Conservation (phyloP, 768 basidiomycete genomes). For the Phlegmacium glaucopus region DNA sequence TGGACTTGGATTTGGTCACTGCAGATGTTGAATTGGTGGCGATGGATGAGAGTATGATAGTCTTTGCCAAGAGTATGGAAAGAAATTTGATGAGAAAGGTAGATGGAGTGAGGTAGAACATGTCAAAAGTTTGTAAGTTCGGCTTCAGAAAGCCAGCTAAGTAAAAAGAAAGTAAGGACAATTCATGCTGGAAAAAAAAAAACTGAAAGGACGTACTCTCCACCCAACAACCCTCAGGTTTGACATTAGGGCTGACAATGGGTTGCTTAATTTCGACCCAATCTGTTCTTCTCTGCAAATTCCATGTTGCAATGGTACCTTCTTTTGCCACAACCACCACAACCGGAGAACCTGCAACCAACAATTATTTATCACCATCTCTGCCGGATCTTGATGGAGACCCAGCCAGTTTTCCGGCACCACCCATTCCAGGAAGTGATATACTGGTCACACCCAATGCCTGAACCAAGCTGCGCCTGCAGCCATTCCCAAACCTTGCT, state of each 20-base stretch:
- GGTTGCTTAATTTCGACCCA: constrained; percentile 51
- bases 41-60: constrained; percentile 74
- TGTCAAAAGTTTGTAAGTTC: constrained; percentile 66
- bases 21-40: constrained; percentile 55
- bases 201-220: constrained; percentile 18
- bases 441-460: constrained; percentile 49
- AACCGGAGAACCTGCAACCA: neutral
- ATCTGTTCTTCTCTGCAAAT: constrained; percentile 45
- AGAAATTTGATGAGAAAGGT: constrained; percentile 81
- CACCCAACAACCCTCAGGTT: neutral
- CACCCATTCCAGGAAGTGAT: constrained; percentile 53
- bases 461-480: constrained; percentile 24
- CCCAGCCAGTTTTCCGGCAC: neutral
- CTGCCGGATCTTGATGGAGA: no score
- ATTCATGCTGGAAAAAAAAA: no score
- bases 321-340: constrained; percentile 37
- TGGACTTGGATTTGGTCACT: constrained; percentile 67
- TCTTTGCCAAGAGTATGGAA: constrained; percentile 76
- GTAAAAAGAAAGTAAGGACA: constrained; percentile 1
- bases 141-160: constrained; percentile 71
- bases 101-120: constrained; percentile 71
- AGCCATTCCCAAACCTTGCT: constrained; percentile 19
- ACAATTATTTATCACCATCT: neutral
- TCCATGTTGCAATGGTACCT: constrained; percentile 60
- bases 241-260: constrained; percentile 2